Evolutionary conservation across 805 yeast genomes (phyloP).

Genomic region (Wickerhamia fluorescens): DNA sequence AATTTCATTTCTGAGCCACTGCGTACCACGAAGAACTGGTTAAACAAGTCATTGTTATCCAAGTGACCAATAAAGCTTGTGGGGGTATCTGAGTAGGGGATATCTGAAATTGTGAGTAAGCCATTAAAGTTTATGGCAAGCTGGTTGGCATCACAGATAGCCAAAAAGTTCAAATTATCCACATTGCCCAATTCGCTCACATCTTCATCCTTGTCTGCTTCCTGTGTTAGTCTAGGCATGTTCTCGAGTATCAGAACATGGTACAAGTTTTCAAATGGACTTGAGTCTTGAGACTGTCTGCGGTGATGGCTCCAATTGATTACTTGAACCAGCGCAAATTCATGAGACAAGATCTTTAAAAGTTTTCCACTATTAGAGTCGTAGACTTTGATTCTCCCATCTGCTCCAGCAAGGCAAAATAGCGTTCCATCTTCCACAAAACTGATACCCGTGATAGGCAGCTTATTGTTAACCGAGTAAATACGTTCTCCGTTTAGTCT

Average conservation of each 20-base stretch:
- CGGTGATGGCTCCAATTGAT: conserved; percentile 12
- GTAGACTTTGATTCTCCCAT: conserved; percentile 36
- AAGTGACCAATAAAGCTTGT: conserved; percentile 9
- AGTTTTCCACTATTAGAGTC: conserved; percentile 42
- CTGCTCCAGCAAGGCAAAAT: conserved; percentile 40
- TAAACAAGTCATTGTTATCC: conserved; percentile 15
- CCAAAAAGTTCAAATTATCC: conserved; percentile 16
- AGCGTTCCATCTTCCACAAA: conserved; percentile 32
- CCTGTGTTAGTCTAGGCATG: conserved; percentile 29
- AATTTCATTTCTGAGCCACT: conserved; percentile 1
- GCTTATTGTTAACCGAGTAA: conserved; percentile 38
- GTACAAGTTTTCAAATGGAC: conserved; percentile 17
- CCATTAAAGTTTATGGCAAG: conserved; percentile 27
- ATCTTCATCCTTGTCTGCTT: conserved; percentile 7
- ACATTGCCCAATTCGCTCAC: conserved; percentile 6
- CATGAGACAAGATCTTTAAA: conserved; percentile 14
- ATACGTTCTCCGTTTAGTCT: conserved; percentile 48
- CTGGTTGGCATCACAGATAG: conserved; percentile 15
- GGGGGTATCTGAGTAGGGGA: too few relatives aligned
- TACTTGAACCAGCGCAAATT: conserved; percentile 13
- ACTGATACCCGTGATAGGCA: conserved; percentile 22
- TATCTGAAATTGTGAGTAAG: conserved; percentile 20
- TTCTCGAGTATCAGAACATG: conserved; percentile 20
- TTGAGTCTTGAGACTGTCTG: not conserved
- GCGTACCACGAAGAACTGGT: conserved; percentile 19